phyloP scores from a whole-genome alignment of 192 early-diverging fungal genomes.

The Entophlyctis luteolus region DNA sequence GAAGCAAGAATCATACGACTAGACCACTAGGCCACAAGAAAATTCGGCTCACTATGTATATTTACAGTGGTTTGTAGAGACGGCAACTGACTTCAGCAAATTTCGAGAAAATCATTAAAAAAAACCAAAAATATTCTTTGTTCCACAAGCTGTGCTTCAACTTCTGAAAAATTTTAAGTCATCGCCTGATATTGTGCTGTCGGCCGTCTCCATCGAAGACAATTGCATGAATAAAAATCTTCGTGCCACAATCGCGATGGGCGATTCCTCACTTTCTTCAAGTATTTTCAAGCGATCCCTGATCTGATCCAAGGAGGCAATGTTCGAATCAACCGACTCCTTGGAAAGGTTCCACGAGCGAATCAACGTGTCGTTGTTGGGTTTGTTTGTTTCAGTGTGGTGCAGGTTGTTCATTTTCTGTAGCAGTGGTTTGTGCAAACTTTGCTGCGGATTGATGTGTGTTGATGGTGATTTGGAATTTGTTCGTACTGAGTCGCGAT shows the following conservation, averaged over 20 bases:
- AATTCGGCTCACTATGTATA: too few relatives aligned
- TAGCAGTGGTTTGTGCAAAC: slow-evolving; percentile 1
- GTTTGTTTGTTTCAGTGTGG: neutral
- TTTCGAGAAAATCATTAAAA: too few relatives aligned
- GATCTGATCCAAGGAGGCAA: neutral
- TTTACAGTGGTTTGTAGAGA: too few relatives aligned
- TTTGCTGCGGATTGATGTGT: neutral
- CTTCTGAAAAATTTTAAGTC: too few relatives aligned
- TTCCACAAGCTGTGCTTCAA: too few relatives aligned
- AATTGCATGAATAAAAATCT: slow-evolving; percentile 11
- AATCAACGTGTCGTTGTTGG: neutral
- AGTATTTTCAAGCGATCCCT: neutral
- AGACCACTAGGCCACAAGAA: too few relatives aligned
- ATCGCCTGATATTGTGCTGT: neutral
- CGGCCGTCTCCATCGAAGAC: neutral
- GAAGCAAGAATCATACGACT: too few relatives aligned
- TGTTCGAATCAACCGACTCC: neutral
- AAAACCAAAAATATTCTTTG: too few relatives aligned
- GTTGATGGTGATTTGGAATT: too few relatives aligned
- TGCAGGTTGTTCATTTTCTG: neutral
- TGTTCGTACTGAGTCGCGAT: too few relatives aligned
- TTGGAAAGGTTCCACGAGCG: slow-evolving; percentile 6
- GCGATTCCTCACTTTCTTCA: slow-evolving; percentile 8
- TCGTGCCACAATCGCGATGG: slow-evolving; percentile 2
- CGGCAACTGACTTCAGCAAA: too few relatives aligned